Evolutionary conservation across 768 basidiomycete genomes (phyloP).

Genomic region (Gloeopeniophorella convolvens): DNA sequence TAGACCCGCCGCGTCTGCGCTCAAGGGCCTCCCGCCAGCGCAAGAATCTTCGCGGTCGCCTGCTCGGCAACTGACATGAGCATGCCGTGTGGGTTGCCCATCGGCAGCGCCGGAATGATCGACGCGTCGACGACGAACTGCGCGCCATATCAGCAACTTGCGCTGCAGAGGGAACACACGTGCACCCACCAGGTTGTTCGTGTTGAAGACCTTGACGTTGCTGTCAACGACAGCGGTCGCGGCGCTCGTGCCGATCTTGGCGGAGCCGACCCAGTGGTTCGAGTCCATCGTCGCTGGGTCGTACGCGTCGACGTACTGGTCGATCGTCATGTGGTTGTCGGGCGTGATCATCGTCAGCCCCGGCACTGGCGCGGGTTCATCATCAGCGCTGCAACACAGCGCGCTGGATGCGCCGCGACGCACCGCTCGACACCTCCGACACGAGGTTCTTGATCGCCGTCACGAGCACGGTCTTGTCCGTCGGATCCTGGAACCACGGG

Average conservation of each 20-base stretch:
- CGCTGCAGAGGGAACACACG: neutral
- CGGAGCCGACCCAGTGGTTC: slow-evolving; percentile 61
- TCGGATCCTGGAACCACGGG: slow-evolving; percentile 54
- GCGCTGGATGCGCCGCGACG: too few species aligned
- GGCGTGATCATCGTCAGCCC: slow-evolving; percentile 52
- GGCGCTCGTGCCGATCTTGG: slow-evolving; percentile 36
- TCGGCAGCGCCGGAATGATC: slow-evolving; percentile 47
- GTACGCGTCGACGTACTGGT: slow-evolving; percentile 37
- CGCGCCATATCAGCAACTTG: slow-evolving; percentile 35
- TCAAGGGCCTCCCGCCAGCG: slow-evolving; percentile 46
- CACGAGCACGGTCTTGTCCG: slow-evolving; percentile 47
- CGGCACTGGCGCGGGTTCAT: slow-evolving; percentile 31
- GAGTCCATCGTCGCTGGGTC: slow-evolving; percentile 38
- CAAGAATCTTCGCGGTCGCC: slow-evolving; percentile 49
- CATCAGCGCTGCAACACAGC: too few species aligned
- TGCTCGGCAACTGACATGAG: slow-evolving; percentile 56
- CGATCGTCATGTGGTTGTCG: slow-evolving; percentile 50
- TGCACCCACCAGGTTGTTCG: slow-evolving; percentile 32
- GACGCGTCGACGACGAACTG: slow-evolving; percentile 51
- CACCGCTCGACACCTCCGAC: slow-evolving; percentile 36
- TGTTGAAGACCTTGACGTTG: slow-evolving; percentile 47
- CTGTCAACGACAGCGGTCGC: slow-evolving; percentile 45
- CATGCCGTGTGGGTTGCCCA: slow-evolving; percentile 50
- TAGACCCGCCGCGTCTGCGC: too few species aligned
- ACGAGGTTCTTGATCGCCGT: slow-evolving; percentile 45